These are phyloP conservation scores for Nitzschia putrida DNA, from an alignment of 108 stramenopile species.

Conservation along the genomic window DNA sequence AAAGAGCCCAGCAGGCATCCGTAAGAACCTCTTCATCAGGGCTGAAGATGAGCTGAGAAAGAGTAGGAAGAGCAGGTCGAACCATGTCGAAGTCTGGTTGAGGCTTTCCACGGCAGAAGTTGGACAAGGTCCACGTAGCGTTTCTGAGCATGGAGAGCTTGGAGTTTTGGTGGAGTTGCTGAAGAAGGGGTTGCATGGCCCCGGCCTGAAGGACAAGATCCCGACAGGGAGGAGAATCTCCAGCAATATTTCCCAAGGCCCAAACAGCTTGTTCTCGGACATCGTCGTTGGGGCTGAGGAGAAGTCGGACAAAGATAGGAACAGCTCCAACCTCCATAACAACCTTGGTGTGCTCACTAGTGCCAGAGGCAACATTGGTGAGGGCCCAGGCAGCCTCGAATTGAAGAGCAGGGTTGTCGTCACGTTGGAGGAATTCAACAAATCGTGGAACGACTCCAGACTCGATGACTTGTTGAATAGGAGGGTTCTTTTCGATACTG, in stretches of 20 bases:
- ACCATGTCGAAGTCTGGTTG: conserved; percentile 96
- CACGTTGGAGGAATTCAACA: conserved; percentile 88
- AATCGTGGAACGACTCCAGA: conserved; percentile 95
- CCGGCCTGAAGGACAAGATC: conserved; percentile 92
- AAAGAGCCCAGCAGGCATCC: conserved; percentile 99
- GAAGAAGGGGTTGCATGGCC: conserved; percentile 93
- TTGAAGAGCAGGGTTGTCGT: conserved; percentile 93
- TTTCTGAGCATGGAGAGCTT: conserved; percentile 97
- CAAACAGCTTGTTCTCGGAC: conserved; percentile 98
- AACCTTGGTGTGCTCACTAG: conserved; percentile 95
- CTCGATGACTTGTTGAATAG: conserved; percentile 98
- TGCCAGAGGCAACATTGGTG: conserved; percentile 98
- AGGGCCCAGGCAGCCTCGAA: conserved; percentile 99
- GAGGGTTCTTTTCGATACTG: conserved; percentile 97
- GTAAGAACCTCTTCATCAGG: conserved; percentile 98
- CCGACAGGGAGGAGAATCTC: conserved; percentile 95
- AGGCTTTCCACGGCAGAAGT: conserved; percentile 99
- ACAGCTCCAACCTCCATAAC: conserved; percentile 98
- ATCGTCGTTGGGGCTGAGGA: conserved; percentile 93
- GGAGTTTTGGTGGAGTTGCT: conserved; percentile 89
- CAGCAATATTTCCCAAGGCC: conserved; percentile 99
- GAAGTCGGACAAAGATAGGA: conserved; percentile 92
- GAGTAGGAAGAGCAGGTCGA: conserved; percentile 84
- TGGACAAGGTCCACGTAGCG: conserved; percentile 98
- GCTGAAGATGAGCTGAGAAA: conserved; percentile 92